These are phyloP conservation scores for Escallonia herrerae DNA, from an alignment of 129 eudicot species.

Conservation along the genomic window DNA sequence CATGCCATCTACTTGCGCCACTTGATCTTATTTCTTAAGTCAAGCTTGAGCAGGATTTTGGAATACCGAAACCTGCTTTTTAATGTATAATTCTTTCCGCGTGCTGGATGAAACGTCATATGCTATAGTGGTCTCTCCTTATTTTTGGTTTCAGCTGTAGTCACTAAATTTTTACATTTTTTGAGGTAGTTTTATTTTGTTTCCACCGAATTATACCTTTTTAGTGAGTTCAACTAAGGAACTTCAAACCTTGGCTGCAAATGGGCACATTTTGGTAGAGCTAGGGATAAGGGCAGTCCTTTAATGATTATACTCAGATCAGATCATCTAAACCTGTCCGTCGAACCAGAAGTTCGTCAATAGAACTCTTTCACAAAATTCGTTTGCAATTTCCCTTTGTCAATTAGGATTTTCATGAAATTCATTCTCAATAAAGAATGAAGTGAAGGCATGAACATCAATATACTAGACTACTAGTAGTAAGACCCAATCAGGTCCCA, in stretches of 20 bases:
- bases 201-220: not conserved
- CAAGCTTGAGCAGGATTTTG: constrained; percentile 5
- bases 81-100: not conserved
- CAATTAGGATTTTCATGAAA: too few species aligned
- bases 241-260: not conserved
- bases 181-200: not conserved
- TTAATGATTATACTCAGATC: too few species aligned
- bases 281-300: too few species aligned
- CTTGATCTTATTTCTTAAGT: not conserved
- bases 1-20: not conserved
- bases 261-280: too few species aligned
- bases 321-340: too few species aligned
- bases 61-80: not conserved
- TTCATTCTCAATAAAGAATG: too few species aligned
- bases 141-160: constrained; percentile 1
- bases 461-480: too few species aligned
- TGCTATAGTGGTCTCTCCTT: not conserved
- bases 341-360: too few species aligned
- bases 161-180: not conserved
- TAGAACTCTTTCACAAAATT: too few species aligned
- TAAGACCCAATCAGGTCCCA: too few species aligned
- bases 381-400: too few species aligned
- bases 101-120: not conserved
- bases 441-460: too few species aligned
- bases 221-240: not conserved